A percentile compares a stretch with the other conserved stretches of the same genome.
Conservation (phyloP, 1,284 basidiomycete genomes). For the Cryptococcus deneoformans region DNA sequence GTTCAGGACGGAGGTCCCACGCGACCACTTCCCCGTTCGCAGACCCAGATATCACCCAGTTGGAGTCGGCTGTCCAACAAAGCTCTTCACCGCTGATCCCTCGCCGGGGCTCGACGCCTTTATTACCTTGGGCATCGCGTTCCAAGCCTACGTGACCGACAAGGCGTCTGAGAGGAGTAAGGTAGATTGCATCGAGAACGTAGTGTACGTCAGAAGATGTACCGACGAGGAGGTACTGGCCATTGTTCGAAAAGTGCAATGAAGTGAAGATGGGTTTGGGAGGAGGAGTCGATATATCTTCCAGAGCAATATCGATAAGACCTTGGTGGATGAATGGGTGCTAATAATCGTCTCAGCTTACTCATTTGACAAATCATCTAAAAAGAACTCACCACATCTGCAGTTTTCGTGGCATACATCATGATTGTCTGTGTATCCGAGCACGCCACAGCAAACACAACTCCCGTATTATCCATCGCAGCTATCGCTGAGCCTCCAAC, state of each 20-base stretch:
- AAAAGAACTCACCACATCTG: constrained; percentile 64
- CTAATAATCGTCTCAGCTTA: constrained; percentile 21
- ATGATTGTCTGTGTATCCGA: constrained; percentile 76
- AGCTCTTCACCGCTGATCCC: constrained; percentile 87
- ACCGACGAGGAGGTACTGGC: constrained; percentile 85
- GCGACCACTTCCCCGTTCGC: constrained; percentile 72
- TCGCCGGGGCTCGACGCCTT: constrained; percentile 64
- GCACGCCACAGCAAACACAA: constrained; percentile 90
- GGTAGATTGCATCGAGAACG: constrained; percentile 82
- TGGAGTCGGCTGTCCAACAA: constrained; percentile 87
- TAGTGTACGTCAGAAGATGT: constrained; percentile 93
- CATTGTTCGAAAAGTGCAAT: constrained; percentile 83
- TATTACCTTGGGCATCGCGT: constrained; percentile 55
- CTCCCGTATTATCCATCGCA: constrained; percentile 84
- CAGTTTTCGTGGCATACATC: constrained; percentile 83
- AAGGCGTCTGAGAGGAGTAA: constrained; percentile 73
- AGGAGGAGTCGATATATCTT: constrained; percentile 71
- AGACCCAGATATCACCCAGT: constrained; percentile 70
- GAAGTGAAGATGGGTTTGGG: constrained; percentile 90
- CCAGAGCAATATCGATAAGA: constrained; percentile 74
- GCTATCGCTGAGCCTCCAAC: constrained; percentile 69
- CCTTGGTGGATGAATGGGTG: constrained; percentile 76
- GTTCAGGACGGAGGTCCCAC: constrained; percentile 54
- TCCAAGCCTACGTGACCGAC: constrained; percentile 79
- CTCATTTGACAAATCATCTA: background rate